Evolutionary conservation across 2,329 filamentous ascomycete genomes (phyloP).

Genomic region (Cercospora sp.): DNA sequence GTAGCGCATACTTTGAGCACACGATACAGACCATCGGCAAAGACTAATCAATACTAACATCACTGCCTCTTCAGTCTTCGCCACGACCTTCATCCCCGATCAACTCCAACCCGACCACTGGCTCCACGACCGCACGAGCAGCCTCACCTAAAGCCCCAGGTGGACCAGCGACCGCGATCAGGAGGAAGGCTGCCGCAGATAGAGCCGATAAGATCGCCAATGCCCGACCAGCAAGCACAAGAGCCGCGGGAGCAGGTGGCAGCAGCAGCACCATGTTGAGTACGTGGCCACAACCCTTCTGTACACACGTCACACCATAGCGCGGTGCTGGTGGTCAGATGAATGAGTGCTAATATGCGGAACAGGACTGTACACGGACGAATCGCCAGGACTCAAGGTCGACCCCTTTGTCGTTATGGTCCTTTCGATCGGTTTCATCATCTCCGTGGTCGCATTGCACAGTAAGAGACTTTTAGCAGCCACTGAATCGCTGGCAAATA

Average conservation of each 20-base stretch:
- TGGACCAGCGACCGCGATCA: constrained; percentile 91
- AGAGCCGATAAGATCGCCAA: constrained; percentile 97
- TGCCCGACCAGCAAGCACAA: constrained; percentile 86
- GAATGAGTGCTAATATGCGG: constrained; percentile 24
- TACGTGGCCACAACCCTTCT: constrained; percentile 49
- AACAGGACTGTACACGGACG: constrained; percentile 93
- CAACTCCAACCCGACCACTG: constrained; percentile 60
- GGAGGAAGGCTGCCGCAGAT: constrained; percentile 91
- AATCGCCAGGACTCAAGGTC: constrained; percentile 95
- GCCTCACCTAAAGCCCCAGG: constrained; percentile 88
- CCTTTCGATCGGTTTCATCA: constrained; percentile 95
- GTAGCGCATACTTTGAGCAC: not conserved
- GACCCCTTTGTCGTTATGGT: constrained; percentile 97
- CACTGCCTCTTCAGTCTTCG: constrained; percentile 32
- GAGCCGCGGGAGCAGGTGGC: constrained; percentile 89
- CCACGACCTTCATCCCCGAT: constrained; percentile 40
- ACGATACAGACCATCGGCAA: not conserved
- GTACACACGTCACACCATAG: not conserved
- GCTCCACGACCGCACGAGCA: constrained; percentile 71
- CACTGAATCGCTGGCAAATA: not conserved
- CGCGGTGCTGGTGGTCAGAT: not conserved
- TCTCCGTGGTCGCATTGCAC: constrained; percentile 95
- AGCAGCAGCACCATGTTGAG: constrained; percentile 98
- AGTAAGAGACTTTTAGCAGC: constrained; percentile 60
- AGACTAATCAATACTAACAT: not conserved